Evolutionary conservation across 1,284 basidiomycete species (phyloP).

Genomic region (Trametes sp.): DNA sequence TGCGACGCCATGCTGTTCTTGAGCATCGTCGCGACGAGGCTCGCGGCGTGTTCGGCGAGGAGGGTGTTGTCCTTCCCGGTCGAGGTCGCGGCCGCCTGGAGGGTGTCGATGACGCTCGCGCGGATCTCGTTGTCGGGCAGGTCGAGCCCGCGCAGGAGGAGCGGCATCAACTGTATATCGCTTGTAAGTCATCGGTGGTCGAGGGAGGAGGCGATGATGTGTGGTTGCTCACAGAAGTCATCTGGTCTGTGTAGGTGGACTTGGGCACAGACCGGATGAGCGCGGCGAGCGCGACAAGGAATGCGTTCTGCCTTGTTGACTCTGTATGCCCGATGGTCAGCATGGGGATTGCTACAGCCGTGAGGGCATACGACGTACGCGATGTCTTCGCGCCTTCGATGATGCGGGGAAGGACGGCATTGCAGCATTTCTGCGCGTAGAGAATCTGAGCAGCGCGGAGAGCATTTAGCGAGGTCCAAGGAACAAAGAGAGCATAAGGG

Average conservation of each 20-base stretch:
- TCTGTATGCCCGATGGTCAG: conserved; percentile 41
- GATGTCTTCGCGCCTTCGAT: conserved; percentile 64
- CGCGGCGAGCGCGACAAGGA: conserved; percentile 86
- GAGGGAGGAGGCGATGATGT: no score
- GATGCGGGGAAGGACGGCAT: conserved; percentile 76
- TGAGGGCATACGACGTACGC: conserved; percentile 44
- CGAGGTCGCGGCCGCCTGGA: conserved; percentile 75
- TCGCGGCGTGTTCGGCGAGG: conserved; percentile 74
- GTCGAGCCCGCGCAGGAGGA: conserved; percentile 87
- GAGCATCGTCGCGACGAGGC: conserved; percentile 77
- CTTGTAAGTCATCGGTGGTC: background rate
- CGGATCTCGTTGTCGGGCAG: conserved; percentile 79
- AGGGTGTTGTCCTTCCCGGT: conserved; percentile 50
- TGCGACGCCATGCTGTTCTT: conserved; percentile 58
- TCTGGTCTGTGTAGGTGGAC: conserved; percentile 71
- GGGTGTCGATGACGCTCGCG: conserved; percentile 81
- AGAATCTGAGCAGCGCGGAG: conserved; percentile 62
- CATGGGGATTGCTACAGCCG: background rate
- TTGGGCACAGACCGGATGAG: conserved; percentile 86
- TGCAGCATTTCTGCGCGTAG: conserved; percentile 87
- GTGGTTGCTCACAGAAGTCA: conserved; percentile 65
- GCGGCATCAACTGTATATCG: conserved; percentile 78
- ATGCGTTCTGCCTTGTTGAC: conserved; percentile 64
- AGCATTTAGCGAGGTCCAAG: background rate
- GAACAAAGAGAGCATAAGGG: conserved; percentile 20